Conservation (phyloP, 1,284 basidiomycete genomes). For the Vanrija sp. region DNA sequence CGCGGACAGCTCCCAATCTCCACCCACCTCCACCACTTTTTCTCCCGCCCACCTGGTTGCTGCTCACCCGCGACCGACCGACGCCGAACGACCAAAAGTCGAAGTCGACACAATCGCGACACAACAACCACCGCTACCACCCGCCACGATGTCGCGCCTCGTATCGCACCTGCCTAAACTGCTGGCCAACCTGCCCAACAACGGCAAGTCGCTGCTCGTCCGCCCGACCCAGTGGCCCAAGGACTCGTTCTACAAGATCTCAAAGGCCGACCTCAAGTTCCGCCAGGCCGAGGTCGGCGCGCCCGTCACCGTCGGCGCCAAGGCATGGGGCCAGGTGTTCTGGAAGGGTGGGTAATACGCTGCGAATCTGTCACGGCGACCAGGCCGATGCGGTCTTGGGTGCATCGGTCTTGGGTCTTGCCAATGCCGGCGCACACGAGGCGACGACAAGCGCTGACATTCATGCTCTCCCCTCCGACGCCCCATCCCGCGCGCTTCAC, state of each 20-base stretch:
- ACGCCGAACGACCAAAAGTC: too few relatives aligned
- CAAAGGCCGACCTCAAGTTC: slow-evolving; percentile 30
- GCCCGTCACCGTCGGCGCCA: slow-evolving; percentile 21
- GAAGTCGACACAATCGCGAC: too few relatives aligned
- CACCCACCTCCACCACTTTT: too few relatives aligned
- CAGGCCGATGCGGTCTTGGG: too few relatives aligned
- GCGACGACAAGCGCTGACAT: neutral
- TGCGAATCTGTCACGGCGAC: too few relatives aligned
- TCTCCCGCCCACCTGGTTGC: too few relatives aligned
- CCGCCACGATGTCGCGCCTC: too few relatives aligned
- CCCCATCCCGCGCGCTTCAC: neutral
- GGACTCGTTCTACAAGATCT: slow-evolving; percentile 36
- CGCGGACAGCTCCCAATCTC: too few relatives aligned
- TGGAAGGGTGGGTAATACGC: slow-evolving; percentile 26
- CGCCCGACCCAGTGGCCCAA: slow-evolving; percentile 23
- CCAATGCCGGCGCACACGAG: too few relatives aligned
- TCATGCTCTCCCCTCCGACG: neutral
- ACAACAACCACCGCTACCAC: too few relatives aligned
- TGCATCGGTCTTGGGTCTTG: too few relatives aligned
- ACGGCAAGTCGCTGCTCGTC: slow-evolving; percentile 26
- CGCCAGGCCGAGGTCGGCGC: slow-evolving; percentile 4
- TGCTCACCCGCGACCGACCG: too few relatives aligned
- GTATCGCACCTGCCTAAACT: slow-evolving; percentile 22
- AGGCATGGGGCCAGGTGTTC: slow-evolving; percentile 36
- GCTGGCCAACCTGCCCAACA: slow-evolving; percentile 29